phyloP scores from a whole-genome alignment of 345 rosid species.

The Arabidopsis thaliana region TAIR10.1 NC_003076.8:6768501-6769000 shows the following conservation, averaged over 20 bases:
- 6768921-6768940: constrained; percentile 12
- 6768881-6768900: background rate
- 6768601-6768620: background rate
- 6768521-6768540: background rate
- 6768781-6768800: background rate
- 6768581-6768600: constrained; percentile 12
- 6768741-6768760: constrained; percentile 12
- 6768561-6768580: background rate
- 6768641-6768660: constrained; percentile 80
- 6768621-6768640: constrained; percentile 65
- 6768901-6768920: background rate
- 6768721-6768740: constrained; percentile 81
- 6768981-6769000: constrained; percentile 11
- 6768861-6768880: constrained; percentile 5
- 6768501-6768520: background rate
- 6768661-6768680: constrained; percentile 65
- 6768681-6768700: constrained; percentile 67
- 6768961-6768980: constrained; percentile 12
- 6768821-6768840: constrained; percentile 15
- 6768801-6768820: background rate
- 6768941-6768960: background rate
- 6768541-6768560: background rate
- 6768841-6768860: constrained; percentile 6
- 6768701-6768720: constrained; percentile 62
- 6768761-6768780: constrained; percentile 1